These are phyloP conservation scores for Lycium ferocissimum DNA, from an alignment of 257 asterid genomes.

Conservation along the genomic window DNA sequence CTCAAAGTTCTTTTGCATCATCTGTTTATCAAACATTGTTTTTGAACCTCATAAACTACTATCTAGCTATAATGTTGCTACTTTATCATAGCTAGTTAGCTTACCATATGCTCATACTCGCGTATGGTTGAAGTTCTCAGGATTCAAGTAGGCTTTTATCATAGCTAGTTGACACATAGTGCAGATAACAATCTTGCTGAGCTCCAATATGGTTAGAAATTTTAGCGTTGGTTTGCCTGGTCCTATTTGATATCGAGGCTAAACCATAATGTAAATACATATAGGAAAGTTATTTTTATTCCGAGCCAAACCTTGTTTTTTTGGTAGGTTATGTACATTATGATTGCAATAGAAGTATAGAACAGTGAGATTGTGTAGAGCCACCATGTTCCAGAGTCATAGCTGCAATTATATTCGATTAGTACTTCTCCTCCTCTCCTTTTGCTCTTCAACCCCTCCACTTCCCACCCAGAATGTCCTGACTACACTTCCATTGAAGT, in stretches of 20 bases:
- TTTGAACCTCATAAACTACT: slow-evolving; percentile 36
- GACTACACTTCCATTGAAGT: too few relatives aligned
- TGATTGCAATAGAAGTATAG: not conserved
- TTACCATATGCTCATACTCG: slow-evolving; percentile 23
- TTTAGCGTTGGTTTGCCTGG: not conserved
- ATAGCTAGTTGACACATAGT: not conserved
- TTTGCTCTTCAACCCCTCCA: too few relatives aligned
- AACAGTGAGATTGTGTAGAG: not conserved
- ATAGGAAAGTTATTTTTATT: not conserved
- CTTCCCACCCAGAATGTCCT: too few relatives aligned
- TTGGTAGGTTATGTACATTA: slow-evolving; percentile 10
- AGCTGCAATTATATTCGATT: not conserved
- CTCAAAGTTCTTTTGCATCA: slow-evolving; percentile 45
- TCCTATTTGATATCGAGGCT: not conserved
- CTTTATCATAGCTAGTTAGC: slow-evolving; percentile 32
- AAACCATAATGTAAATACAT: not conserved
- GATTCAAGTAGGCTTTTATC: not conserved
- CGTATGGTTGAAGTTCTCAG: not conserved
- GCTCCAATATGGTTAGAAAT: slow-evolving; percentile 20
- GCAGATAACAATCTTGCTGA: slow-evolving; percentile 12
- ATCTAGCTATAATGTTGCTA: slow-evolving; percentile 33
- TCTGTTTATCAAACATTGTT: slow-evolving; percentile 35
- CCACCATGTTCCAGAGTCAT: not conserved
- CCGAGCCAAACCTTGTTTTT: not conserved
- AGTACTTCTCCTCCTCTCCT: not conserved